A percentile compares a stretch with the other conserved stretches of the same genome.
Conservation (phyloP, 441 rosid genomes). For the Corymbia calophylla region DNA sequence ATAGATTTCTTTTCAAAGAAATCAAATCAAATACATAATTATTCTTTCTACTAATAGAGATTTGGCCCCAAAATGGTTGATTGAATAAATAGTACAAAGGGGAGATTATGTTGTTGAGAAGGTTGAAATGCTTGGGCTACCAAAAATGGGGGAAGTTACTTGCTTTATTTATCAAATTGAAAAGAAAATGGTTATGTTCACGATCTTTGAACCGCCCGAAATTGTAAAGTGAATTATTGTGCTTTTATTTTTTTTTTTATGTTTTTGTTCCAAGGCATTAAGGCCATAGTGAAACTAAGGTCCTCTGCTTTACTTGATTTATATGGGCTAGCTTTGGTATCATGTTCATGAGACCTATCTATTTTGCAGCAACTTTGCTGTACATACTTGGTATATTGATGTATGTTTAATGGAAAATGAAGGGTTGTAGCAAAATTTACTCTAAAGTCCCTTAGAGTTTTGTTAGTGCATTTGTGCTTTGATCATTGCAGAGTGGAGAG, state of each 20-base stretch:
- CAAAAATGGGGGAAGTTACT: not conserved
- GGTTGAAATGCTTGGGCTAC: not conserved
- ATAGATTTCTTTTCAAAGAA: not conserved
- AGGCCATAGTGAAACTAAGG: not conserved
- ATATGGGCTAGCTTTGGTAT: not conserved
- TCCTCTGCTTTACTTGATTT: too few relatives aligned
- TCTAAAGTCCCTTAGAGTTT: not conserved
- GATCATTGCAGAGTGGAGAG: too few relatives aligned
- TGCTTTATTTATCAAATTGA: accelerated
- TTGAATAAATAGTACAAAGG: accelerated
- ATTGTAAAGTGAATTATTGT: too few relatives aligned
- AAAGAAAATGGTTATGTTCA: too few relatives aligned
- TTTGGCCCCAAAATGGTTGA: accelerated
- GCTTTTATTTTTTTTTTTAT: not conserved
- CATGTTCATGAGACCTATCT: not conserved
- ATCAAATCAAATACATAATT: accelerated
- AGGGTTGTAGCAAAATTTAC: not conserved
- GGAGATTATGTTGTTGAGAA: not conserved
- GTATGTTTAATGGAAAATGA: not conserved
- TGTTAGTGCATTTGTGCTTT: too few relatives aligned
- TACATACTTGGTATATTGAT: not conserved
- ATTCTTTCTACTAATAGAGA: not conserved
- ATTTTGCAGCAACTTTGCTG: not conserved
- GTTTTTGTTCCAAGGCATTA: not conserved
- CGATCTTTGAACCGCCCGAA: not conserved